Evolutionary conservation across 352 stramenopile species (phyloP).

Genomic region (Lagenidium giganteum): DNA sequence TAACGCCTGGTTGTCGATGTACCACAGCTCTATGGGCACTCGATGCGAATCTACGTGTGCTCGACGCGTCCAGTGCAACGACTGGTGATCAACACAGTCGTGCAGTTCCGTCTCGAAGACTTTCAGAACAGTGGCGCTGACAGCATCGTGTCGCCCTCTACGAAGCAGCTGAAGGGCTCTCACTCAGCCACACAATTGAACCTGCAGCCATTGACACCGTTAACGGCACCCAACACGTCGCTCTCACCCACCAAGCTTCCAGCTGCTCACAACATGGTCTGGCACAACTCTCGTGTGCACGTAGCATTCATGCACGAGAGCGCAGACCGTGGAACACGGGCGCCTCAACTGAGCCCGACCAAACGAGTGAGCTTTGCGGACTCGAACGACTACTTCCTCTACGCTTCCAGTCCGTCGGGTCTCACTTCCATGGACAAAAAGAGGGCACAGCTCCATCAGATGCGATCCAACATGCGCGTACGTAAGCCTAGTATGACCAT

Average conservation of each 20-base stretch:
- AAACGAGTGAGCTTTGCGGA: too few species aligned
- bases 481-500: slow-evolving; percentile 2
- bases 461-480: slow-evolving; percentile 41
- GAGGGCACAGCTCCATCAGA: slow-evolving; percentile 38
- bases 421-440: slow-evolving; percentile 33
- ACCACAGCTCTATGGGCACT: slow-evolving; percentile 42
- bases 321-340: neutral
- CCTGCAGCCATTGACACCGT: too few species aligned
- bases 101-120: slow-evolving; percentile 27
- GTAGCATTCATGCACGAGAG: neutral
- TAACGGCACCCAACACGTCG: neutral
- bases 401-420: neutral
- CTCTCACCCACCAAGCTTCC: too few species aligned
- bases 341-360: neutral
- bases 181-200: too few species aligned
- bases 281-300: too few species aligned
- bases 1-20: neutral
- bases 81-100: slow-evolving; percentile 49
- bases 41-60: slow-evolving; percentile 36
- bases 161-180: too few species aligned
- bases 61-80: slow-evolving; percentile 30
- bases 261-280: too few species aligned
- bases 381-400: slow-evolving; percentile 6
- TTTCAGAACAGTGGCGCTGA: too few species aligned
- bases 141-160: too few species aligned